phyloP scores from a whole-genome alignment of 768 basidiomycete species.

The Pisolithus orientalis region DNA sequence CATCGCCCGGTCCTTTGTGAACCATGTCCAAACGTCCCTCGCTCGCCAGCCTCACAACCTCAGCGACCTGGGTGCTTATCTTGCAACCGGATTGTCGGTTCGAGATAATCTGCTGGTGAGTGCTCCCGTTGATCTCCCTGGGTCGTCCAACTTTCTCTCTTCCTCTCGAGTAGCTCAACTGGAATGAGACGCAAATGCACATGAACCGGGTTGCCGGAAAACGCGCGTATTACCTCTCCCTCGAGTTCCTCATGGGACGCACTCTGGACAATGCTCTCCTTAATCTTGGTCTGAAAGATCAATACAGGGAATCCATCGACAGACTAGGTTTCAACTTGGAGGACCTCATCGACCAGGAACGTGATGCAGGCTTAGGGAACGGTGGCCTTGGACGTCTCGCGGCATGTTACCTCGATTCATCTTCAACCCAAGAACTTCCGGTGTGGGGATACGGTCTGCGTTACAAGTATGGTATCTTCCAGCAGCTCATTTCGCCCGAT shows the following conservation, averaged over 20 bases:
- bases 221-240: slow-evolving; percentile 90
- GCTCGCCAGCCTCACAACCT: slow-evolving; percentile 90
- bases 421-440: slow-evolving; percentile 83
- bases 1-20: slow-evolving; percentile 71
- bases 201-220: slow-evolving; percentile 82
- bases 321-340: slow-evolving; percentile 88
- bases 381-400: slow-evolving; percentile 94
- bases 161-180: slow-evolving; percentile 52
- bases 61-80: slow-evolving; percentile 82
- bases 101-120: slow-evolving; percentile 82
- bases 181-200: slow-evolving; percentile 76
- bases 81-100: slow-evolving; percentile 82
- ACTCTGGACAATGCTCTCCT: slow-evolving; percentile 78
- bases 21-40: slow-evolving; percentile 83
- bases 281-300: slow-evolving; percentile 78
- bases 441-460: slow-evolving; percentile 94
- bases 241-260: slow-evolving; percentile 88
- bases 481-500: slow-evolving; percentile 80
- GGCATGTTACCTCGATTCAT: slow-evolving; percentile 95
- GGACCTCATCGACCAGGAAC: slow-evolving; percentile 81
- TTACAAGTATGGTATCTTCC: slow-evolving; percentile 96
- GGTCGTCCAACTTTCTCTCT: slow-evolving; percentile 1
- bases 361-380: slow-evolving; percentile 93
- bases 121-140: background rate
- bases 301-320: slow-evolving; percentile 60